Conservation (phyloP, 2,329 filamentous ascomycete species). For the Colletotrichum destructivum region DNA sequence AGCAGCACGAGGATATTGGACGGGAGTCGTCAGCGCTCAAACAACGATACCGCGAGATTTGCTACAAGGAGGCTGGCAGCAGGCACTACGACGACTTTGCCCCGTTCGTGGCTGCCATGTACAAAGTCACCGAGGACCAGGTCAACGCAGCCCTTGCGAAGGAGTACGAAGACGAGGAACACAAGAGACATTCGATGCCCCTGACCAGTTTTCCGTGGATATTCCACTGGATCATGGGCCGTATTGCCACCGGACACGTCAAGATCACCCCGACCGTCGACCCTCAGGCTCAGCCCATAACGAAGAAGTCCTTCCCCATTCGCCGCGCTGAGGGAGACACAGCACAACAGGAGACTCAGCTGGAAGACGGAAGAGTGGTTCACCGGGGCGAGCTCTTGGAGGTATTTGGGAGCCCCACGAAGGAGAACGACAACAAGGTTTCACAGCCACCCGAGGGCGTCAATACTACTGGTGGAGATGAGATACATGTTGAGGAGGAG, state of each 20-base stretch:
- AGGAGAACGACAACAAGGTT: constrained; percentile 20
- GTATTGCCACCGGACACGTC: constrained; percentile 68
- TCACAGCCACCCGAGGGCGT: constrained; percentile 22
- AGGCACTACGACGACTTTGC: constrained; percentile 74
- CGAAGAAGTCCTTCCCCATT: constrained; percentile 24
- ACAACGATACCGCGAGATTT: constrained; percentile 77
- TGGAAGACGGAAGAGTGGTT: constrained; percentile 42
- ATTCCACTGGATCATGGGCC: constrained; percentile 80
- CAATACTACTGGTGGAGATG: constrained; percentile 30
- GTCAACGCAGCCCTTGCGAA: constrained; percentile 70
- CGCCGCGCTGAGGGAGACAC: constrained; percentile 4
- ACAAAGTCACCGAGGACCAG: constrained; percentile 83
- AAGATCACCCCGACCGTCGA: constrained; percentile 28
- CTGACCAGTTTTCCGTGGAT: constrained; percentile 97
- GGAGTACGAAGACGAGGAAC: constrained; percentile 53
- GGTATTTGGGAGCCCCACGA: constrained; percentile 36
- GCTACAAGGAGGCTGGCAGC: constrained; percentile 75
- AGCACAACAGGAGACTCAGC: constrained; percentile 29
- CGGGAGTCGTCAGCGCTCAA: constrained; percentile 77
- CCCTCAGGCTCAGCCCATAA: constrained; percentile 15
- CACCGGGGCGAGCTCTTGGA: constrained; percentile 42
- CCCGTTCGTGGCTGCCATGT: constrained; percentile 89
- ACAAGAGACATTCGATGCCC: constrained; percentile 70
- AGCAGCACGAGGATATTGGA: constrained; percentile 87
- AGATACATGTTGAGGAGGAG: constrained; percentile 37